These are phyloP conservation scores for Ploettnerulaceae sp. DNA, from an alignment of 2,329 filamentous ascomycete species.

Conservation along the genomic window DNA sequence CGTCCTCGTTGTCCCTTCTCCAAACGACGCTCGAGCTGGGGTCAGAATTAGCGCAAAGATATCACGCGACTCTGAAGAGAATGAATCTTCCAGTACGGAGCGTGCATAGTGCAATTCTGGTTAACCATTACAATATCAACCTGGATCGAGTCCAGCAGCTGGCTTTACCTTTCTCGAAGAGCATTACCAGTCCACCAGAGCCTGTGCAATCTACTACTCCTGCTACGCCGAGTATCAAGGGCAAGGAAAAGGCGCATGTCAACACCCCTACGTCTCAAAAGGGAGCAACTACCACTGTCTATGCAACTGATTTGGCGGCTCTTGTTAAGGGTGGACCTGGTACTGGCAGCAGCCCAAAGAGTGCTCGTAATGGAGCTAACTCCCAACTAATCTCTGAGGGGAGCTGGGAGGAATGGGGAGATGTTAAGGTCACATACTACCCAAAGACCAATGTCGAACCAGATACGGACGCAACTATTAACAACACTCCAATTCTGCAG, in stretches of 20 bases:
- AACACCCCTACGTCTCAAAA: slow-evolving; percentile 36
- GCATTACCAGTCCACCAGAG: slow-evolving; percentile 45
- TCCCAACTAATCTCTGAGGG: slow-evolving; percentile 30
- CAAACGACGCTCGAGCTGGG: slow-evolving; percentile 74
- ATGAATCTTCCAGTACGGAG: slow-evolving; percentile 57
- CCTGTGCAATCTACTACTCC: slow-evolving; percentile 48
- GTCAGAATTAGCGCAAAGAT: slow-evolving; percentile 84
- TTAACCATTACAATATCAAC: slow-evolving; percentile 78
- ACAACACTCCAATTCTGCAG: slow-evolving; percentile 32
- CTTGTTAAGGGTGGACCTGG: slow-evolving; percentile 57
- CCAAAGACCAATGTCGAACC: slow-evolving; percentile 34
- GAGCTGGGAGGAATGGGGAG: slow-evolving; percentile 73
- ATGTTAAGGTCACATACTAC: slow-evolving; percentile 79
- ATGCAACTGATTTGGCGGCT: slow-evolving; percentile 79
- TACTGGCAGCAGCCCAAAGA: slow-evolving; percentile 32
- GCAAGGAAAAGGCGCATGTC: slow-evolving; percentile 63
- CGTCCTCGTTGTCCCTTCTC: slow-evolving; percentile 74
- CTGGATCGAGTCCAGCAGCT: slow-evolving; percentile 80
- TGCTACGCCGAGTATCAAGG: slow-evolving; percentile 57
- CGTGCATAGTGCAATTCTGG: slow-evolving; percentile 67
- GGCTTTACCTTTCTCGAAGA: slow-evolving; percentile 76
- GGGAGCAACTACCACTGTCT: slow-evolving; percentile 49
- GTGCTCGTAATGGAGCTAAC: slow-evolving; percentile 28
- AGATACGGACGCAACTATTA: slow-evolving; percentile 22
- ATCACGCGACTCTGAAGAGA: slow-evolving; percentile 82